Percentiles rank a stretch among this genome's conserved stretches.
These are phyloP conservation scores for Colletotrichum kahawae DNA, from an alignment of 2,329 filamentous ascomycete genomes.

Conservation along the genomic window DNA sequence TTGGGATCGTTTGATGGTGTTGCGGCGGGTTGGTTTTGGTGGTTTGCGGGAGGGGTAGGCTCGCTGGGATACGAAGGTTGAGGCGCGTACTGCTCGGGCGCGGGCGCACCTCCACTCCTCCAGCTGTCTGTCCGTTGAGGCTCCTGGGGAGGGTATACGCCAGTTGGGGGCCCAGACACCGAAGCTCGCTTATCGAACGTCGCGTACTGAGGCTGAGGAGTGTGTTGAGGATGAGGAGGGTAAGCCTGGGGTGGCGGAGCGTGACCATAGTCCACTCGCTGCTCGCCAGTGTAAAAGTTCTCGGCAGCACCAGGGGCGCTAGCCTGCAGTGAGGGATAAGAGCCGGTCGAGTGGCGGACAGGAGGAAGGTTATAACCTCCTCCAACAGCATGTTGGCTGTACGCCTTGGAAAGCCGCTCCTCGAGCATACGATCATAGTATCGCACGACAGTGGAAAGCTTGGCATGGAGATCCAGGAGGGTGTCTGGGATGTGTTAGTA, in stretches of 20 bases:
- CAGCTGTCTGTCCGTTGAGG: conserved; percentile 57
- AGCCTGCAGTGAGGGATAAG: conserved; percentile 75
- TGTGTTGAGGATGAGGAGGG: conserved; percentile 40
- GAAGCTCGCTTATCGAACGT: conserved; percentile 49
- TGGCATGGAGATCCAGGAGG: conserved; percentile 90
- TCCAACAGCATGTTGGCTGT: conserved; percentile 78
- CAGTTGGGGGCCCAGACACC: conserved; percentile 41
- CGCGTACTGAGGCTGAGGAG: conserved; percentile 48
- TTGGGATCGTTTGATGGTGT: conserved; percentile 52
- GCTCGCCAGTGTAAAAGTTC: conserved; percentile 80
- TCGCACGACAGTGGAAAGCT: conserved; percentile 92
- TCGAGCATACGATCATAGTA: conserved; percentile 99
- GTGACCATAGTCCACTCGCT: conserved; percentile 50
- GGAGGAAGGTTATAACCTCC: conserved; percentile 66
- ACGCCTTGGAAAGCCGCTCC: conserved; percentile 90
- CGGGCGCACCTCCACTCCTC: conserved; percentile 37
- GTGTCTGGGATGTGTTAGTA: conserved; percentile 69
- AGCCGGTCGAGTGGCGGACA: conserved; percentile 56
- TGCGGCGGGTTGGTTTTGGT: conserved; percentile 30
- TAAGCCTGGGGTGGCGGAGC: conserved; percentile 59
- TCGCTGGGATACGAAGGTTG: conserved; percentile 38
- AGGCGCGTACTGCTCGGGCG: conserved; percentile 37
- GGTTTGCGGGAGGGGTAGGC: conserved; percentile 30
- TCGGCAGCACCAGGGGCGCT: conserved; percentile 67
- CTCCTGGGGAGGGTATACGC: conserved; percentile 50